Evolutionary conservation across 352 stramenopile species (phyloP).

Genomic region (Aphanomyces astaci): DNA sequence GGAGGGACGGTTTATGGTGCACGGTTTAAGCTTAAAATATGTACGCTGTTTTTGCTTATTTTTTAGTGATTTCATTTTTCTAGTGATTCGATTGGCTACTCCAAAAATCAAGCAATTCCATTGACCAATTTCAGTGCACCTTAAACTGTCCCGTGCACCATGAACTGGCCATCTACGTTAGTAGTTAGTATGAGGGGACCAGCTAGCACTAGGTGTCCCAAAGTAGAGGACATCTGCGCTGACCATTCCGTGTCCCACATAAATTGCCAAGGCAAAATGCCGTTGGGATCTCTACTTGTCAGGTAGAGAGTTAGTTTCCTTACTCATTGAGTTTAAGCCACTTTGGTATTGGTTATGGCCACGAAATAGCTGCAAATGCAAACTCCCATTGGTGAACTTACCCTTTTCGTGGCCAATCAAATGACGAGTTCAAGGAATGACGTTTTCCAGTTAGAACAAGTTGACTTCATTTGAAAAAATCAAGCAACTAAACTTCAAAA

Average conservation of each 20-base stretch:
- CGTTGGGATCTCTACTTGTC: constrained; percentile 61
- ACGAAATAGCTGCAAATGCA: not conserved
- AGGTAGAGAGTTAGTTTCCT: constrained; percentile 86
- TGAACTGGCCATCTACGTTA: no score
- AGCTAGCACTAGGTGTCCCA: not conserved
- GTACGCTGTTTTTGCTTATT: no score
- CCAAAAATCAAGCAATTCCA: no score
- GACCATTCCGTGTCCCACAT: constrained; percentile 24
- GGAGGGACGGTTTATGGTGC: no score
- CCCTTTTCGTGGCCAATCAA: not conserved
- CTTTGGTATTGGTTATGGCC: not conserved
- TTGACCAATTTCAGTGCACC: no score
- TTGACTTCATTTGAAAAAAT: no score
- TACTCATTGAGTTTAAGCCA: constrained; percentile 91
- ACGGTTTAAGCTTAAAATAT: no score
- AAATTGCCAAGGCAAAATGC: constrained; percentile 22
- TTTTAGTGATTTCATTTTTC: no score
- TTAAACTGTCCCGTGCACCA: no score
- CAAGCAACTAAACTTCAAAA: no score
- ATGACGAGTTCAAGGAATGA: not conserved
- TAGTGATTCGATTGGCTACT: no score
- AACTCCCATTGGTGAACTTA: not conserved
- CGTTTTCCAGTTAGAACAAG: constrained; percentile 14
- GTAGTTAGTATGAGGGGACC: constrained; percentile 14
- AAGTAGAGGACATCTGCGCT: constrained; percentile 13